Evolutionary conservation across 495 filamentous ascomycete species (phyloP), one percentile per base, ranked within the genome.

Genomic region (Penicillium robsamsonii): DNA sequence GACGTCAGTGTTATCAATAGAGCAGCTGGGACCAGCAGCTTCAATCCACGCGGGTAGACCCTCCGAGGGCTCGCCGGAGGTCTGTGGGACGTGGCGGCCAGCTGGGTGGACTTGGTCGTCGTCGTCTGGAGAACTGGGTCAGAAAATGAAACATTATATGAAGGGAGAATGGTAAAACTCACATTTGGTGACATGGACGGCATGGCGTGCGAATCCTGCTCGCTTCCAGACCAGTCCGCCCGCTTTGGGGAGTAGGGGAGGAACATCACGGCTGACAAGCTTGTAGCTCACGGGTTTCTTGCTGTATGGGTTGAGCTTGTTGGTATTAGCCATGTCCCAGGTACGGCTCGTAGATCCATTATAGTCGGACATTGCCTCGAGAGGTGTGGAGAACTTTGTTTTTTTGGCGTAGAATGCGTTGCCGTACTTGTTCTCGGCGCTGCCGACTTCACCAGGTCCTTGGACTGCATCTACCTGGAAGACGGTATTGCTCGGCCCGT

Each of bases 401-500:
- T 89, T 90, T 68, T 89, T 84, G n/a, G 88, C 88, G 66, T 88
- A 92, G 73, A 96, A 96, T n/a, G 87, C 91, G 69, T 96, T 96
- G 37, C 93, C 93, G 69, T 95, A 93, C 53, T 80, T 86, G 76
- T 97, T 96, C 71, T 95, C 90, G 8, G 79, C 74, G 57, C 84
- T 88, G 27, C 91, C 91, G 6, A 92, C 86, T 33, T 87, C 84
- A 0, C 84, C 90, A 0, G 83, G 73, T 0, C 84, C 84, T 2
- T 79, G 74, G 5, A 78, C 76, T 3, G 89, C 85, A 66, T 96
- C 92, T 22, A 87, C 84, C 71, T 92, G 83, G 77, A 90, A 92
- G 50, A 96, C 80, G 3, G 91, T 94, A 71, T 96, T 97, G 56
- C 84, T 77, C 1, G 85, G 84, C 0, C 93, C 93, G 66, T 97